Percentiles rank a stretch among this genome's conserved stretches.
Evolutionary conservation across 352 stramenopile genomes (phyloP).

Genomic region (Pythium oligandrum): DNA sequence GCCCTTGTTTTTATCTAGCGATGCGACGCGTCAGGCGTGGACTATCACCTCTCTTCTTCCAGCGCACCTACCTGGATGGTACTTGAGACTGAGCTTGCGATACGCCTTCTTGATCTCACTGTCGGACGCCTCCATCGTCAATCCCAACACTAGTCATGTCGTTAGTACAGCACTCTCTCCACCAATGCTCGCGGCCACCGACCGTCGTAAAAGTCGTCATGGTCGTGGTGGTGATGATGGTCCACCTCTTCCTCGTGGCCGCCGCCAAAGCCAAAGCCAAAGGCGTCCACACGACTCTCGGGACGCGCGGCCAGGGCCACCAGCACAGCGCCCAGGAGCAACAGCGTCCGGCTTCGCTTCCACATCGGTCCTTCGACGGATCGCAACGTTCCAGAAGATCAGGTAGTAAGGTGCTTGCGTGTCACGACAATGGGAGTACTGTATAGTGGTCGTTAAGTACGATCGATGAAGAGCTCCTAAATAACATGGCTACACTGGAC

Average conservation of each 20-base stretch:
- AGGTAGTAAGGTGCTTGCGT: too few relatives aligned
- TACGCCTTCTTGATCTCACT: slow-evolving; percentile 95
- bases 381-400: too few relatives aligned
- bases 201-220: slow-evolving; percentile 73
- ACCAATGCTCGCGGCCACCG: background rate
- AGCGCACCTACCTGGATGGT: slow-evolving; percentile 88
- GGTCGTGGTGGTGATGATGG: slow-evolving; percentile 44
- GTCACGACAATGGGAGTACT: too few relatives aligned
- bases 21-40: background rate
- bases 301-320: slow-evolving; percentile 13
- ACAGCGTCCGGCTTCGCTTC: slow-evolving; percentile 10
- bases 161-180: background rate
- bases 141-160: slow-evolving; percentile 38
- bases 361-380: background rate
- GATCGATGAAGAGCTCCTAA: too few relatives aligned
- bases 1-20: slow-evolving; percentile 78
- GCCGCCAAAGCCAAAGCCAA: slow-evolving; percentile 42
- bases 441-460: too few relatives aligned
- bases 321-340: slow-evolving; percentile 26
- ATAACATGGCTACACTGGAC: too few relatives aligned
- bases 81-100: slow-evolving; percentile 93
- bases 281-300: slow-evolving; percentile 19
- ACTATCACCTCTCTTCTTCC: background rate
- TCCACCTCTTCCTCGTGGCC: slow-evolving; percentile 29
- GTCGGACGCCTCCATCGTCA: slow-evolving; percentile 82